Conservation (phyloP, 2,329 filamentous ascomycete genomes). For the Pseudocercospora fuligena region DNA sequence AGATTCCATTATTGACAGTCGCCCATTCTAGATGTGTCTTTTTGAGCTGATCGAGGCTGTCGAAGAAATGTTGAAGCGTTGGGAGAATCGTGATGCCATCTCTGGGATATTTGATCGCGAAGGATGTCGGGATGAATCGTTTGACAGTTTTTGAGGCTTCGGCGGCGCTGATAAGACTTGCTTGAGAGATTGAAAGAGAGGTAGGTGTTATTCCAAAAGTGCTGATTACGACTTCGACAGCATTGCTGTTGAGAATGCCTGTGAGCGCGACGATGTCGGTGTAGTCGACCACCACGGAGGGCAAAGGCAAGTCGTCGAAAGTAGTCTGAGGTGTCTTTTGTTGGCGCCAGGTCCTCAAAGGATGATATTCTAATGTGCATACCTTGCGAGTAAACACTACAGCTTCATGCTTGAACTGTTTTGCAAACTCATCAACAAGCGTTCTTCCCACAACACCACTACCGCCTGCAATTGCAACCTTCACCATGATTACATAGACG, state of each 20-base stretch:
- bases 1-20: conserved; percentile 35
- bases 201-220: conserved; percentile 18
- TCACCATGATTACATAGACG: conserved; percentile 19
- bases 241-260: conserved; percentile 16
- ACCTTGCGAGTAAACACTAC: conserved; percentile 26
- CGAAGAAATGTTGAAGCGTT: conserved; percentile 15
- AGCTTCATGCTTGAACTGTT: conserved; percentile 20
- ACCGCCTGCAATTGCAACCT: conserved; percentile 31
- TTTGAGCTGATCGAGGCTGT: conserved; percentile 25
- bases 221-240: conserved; percentile 28
- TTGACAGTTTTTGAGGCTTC: conserved; percentile 10
- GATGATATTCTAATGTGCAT: too few relatives aligned
- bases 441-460: conserved; percentile 28
- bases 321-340: not conserved
- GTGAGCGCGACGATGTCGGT: too few relatives aligned
- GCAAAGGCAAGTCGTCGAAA: not conserved
- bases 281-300: too few relatives aligned
- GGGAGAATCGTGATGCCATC: not conserved
- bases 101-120: not conserved
- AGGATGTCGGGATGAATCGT: conserved; percentile 26
- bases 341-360: too few relatives aligned
- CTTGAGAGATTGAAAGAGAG: conserved; percentile 14
- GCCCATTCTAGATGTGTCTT: conserved; percentile 38
- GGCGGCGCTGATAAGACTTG: conserved; percentile 27
- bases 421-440: conserved; percentile 24